phyloP scores from a whole-genome alignment of 148 eudicot genomes.

The Polygonum maritimum region DNA sequence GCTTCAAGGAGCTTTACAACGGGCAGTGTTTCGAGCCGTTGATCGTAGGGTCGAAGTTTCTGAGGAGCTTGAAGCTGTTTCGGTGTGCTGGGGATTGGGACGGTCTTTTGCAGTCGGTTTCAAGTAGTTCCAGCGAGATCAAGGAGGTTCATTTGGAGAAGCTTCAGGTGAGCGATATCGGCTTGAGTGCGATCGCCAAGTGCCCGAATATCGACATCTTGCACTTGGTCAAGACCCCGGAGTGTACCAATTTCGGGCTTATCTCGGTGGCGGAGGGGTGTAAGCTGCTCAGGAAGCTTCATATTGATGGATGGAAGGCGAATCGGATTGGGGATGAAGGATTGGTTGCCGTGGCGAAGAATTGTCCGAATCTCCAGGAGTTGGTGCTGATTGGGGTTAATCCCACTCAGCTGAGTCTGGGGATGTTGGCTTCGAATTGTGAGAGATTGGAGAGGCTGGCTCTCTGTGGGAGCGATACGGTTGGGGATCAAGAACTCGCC shows the following conservation, averaged over 20 bases:
- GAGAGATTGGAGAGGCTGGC: conserved; percentile 44
- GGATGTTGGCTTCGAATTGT: conserved; percentile 34
- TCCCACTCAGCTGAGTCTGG: conserved; percentile 35
- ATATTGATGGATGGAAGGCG: conserved; percentile 58
- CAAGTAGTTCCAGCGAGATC: conserved; percentile 13
- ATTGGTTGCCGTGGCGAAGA: conserved; percentile 26
- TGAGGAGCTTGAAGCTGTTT: conserved; percentile 31
- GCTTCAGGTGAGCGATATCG: conserved; percentile 44
- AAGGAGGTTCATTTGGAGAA: conserved; percentile 47
- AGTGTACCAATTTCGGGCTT: conserved; percentile 41
- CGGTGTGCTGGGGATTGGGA: conserved; percentile 44
- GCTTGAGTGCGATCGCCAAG: conserved; percentile 25
- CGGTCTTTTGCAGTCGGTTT: conserved; percentile 21
- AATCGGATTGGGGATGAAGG: conserved; percentile 53
- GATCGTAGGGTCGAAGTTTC: conserved; percentile 29
- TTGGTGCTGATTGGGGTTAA: conserved; percentile 41
- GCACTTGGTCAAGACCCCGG: conserved; percentile 46
- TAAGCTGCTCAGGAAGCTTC: conserved; percentile 39
- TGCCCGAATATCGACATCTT: conserved; percentile 34
- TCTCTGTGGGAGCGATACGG: conserved; percentile 47
- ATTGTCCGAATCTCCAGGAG: conserved; percentile 44
- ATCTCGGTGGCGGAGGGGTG: conserved; percentile 32
- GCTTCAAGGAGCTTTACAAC: conserved; percentile 43
- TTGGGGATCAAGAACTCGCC: conserved; percentile 43
- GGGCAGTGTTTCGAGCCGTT: conserved; percentile 43